Evolutionary conservation across 805 yeast genomes (phyloP), one percentile per base, ranked within the genome.

Genomic region (Hanseniaspora singularis): DNA sequence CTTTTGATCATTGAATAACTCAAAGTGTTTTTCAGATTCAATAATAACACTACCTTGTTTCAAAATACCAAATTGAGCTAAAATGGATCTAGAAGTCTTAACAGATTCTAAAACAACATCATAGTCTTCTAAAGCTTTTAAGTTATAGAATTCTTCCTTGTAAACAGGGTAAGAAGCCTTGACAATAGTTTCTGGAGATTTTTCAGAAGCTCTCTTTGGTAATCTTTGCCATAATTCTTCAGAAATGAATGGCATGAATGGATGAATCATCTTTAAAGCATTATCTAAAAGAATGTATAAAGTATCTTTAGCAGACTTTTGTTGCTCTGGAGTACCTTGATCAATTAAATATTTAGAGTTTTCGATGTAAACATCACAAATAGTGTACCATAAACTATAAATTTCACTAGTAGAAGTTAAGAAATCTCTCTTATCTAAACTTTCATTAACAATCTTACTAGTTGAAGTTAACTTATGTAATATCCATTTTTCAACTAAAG

Each of bases 221-320:
- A 92, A 70, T 67, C 97, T 84, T 71, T 92, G 98, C 96, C 96
- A 92, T 84, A 92, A 77, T 72, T 92, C 98, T 67, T 92, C 98
- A 40, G 97, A 81, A 55, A 92, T 71, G 63, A 77, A 92, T 33
- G 98, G 98, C 98, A 92, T 92, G 72, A 86, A 92, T 63, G 98
- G 98, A 63, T 89, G 97, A 56, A 89, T 92, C 69, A 92, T 63
- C 63, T 74, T 80, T 69, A 89, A 74, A 10, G 96, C 96, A 54
- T 82, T 83, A 59, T 92, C 97, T 55, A 89, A 72, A 68, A 94
- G 76, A 30, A 92, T 84, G 76, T 87, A 92, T 55, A 92, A 72
- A 20, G 97, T 92, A 64, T 89, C 94, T 69, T 81, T 83, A 15
- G 97, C 98, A 46, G 95, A 83, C 64, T 76, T 74, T 69, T 79